Evolutionary conservation across 139 green algal genomes (phyloP).

Genomic region (Chlorella sp.): DNA sequence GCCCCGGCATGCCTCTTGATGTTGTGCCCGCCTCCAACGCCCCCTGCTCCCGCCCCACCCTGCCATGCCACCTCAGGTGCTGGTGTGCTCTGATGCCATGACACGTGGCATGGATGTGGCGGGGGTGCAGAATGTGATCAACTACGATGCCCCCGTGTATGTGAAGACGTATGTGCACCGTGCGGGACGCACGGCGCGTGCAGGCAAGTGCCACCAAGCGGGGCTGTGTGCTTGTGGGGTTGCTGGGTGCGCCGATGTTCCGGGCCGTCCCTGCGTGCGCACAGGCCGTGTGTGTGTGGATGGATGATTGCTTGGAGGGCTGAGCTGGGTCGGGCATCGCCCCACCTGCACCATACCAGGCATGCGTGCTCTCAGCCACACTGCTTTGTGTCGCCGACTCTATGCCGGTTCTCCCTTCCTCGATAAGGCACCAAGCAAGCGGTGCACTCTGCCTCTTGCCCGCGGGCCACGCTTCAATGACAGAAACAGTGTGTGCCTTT

Average conservation of each 20-base stretch:
- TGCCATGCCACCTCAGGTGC: conserved; percentile 47
- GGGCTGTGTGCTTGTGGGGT: not conserved
- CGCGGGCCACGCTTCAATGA: too few relatives aligned
- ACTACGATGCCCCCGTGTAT: conserved; percentile 91
- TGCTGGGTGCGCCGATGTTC: not conserved
- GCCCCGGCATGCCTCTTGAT: too few relatives aligned
- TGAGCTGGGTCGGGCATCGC: not conserved
- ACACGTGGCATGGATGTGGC: conserved; percentile 90
- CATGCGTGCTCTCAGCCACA: not conserved
- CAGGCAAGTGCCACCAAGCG: conserved; percentile 47
- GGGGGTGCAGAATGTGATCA: conserved; percentile 74
- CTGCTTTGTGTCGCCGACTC: too few relatives aligned
- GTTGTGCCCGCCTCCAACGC: too few relatives aligned
- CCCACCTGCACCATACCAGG: not conserved
- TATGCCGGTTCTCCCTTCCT: not conserved
- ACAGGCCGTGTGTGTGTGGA: too few relatives aligned
- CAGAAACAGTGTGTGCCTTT: too few relatives aligned
- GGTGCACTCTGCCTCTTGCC: not conserved
- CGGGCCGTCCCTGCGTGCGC: too few relatives aligned
- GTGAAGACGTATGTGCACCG: conserved; percentile 84
- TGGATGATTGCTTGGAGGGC: not conserved
- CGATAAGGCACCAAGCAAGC: not conserved
- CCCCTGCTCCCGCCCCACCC: not conserved
- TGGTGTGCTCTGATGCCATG: conserved; percentile 91
- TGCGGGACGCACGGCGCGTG: conserved; percentile 85